These are phyloP conservation scores for Penicillium malachiteum DNA, from an alignment of 495 filamentous ascomycete genomes.

Conservation along the genomic window DNA sequence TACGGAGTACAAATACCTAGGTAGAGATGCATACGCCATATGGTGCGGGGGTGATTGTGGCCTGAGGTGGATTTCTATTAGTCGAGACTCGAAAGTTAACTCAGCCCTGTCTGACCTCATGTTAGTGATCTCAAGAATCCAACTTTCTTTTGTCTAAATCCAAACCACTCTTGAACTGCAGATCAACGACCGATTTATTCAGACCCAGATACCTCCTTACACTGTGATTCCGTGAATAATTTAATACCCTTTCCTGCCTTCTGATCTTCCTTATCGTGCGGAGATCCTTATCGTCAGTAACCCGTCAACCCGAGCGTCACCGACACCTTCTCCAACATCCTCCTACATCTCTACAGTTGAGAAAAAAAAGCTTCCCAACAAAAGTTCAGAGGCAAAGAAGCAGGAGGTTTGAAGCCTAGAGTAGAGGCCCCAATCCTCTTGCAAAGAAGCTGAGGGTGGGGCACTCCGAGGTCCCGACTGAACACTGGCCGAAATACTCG, in stretches of 20 bases:
- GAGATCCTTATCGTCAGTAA: conserved; percentile 21
- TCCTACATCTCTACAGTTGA: background rate
- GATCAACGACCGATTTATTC: too few species aligned
- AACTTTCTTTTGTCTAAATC: too few species aligned
- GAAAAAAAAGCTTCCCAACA: background rate
- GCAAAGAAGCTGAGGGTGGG: background rate
- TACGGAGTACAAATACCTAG: too few species aligned
- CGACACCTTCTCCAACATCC: background rate
- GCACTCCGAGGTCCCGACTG: background rate
- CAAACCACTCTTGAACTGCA: too few species aligned
- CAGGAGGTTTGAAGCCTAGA: background rate
- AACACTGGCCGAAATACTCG: background rate
- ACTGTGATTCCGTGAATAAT: conserved; percentile 3
- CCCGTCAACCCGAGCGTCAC: background rate
- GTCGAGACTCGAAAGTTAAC: too few species aligned
- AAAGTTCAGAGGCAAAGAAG: background rate
- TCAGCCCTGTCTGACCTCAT: too few species aligned
- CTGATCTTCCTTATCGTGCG: conserved; percentile 18
- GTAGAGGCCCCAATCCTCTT: background rate
- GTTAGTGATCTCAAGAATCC: too few species aligned
- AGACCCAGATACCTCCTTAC: background rate
- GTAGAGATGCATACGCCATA: too few species aligned
- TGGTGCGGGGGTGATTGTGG: too few species aligned
- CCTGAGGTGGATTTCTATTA: too few species aligned
- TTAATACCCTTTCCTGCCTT: background rate